Evolutionary conservation across 108 stramenopile genomes (phyloP), one percentile per base, ranked within the genome.

Genomic region (Aurantiochytrium sp.): DNA sequence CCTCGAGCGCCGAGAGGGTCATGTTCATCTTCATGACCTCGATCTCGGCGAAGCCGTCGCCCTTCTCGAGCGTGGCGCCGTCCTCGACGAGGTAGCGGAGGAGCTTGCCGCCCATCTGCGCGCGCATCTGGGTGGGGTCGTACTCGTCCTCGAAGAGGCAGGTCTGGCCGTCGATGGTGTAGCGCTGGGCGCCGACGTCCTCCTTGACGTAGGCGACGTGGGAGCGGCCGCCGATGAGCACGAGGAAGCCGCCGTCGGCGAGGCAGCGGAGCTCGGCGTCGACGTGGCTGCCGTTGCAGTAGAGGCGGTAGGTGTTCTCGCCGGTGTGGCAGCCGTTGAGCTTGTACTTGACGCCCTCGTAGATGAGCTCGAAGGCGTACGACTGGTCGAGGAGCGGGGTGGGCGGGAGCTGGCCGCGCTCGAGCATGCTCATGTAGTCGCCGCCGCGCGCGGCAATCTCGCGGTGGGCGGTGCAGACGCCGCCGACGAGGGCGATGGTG

Each of bases 11-110:
- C 87, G 92, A 93, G 34, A 99, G 95, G n/a, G 97, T 97, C 97
- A 99, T 96, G 94, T 97, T 98, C 99, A 99, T 99, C 91, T 99
- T 99, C 99, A 99, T 99, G 27, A 98, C 99, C 91, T 99, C 99
- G 39, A 99, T 96, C 92, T 99, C 98, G 48, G 95, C 97, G 87
- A 97, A 99, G 32, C 94, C 89, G 55, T 95, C 93, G 0, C 97
- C 97, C 89, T 96, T 96, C 86, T 94, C 94, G 5, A 97, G 93
- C 55, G 94, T 94, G n/a, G 96, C 89, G 22, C 97, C 97, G 86
- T 98, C 96, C 4, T 95, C 92, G 48, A 98, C 96, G 48, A 99
- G 94, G 89, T 94, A 95, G 90, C 97, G 96, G 69, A 96, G 96
- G 32, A 99, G 93, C 91, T 99, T 99, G 37, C 99, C 99, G 0